Conservation (phyloP, 192 early-diverging fungal species). For the Coemansia sp. region DNA sequence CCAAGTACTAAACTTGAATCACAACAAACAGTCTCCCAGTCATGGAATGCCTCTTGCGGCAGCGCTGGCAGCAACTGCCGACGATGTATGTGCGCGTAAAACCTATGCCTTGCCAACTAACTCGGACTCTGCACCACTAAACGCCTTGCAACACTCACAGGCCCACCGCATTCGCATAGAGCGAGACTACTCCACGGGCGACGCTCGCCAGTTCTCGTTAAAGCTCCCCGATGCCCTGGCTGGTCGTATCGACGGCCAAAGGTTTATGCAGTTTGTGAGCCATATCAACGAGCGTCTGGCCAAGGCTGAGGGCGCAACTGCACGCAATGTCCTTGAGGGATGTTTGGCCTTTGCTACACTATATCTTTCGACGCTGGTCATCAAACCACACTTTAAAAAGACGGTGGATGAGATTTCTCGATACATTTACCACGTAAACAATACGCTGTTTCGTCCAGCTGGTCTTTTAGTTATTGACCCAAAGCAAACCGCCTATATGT, state of each 20-base stretch:
- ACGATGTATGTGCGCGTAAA: constrained; percentile 24
- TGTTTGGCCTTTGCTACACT: constrained; percentile 55
- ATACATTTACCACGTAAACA: constrained; percentile 43
- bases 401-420: constrained; percentile 38
- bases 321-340: constrained; percentile 54
- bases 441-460: constrained; percentile 43
- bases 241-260: constrained; percentile 48
- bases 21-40: neutral
- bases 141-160: constrained; percentile 20
- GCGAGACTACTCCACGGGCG: constrained; percentile 58
- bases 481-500: constrained; percentile 58
- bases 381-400: constrained; percentile 45
- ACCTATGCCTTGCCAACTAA: constrained; percentile 30
- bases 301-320: constrained; percentile 53
- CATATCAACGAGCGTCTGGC: constrained; percentile 47
- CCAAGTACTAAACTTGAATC: neutral
- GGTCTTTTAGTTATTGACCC: constrained; percentile 51
- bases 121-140: constrained; percentile 18
- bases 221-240: constrained; percentile 44
- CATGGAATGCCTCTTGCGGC: constrained; percentile 2
- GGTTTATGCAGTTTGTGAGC: constrained; percentile 46
- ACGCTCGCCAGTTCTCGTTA: constrained; percentile 39
- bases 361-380: constrained; percentile 54
- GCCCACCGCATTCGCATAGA: constrained; percentile 50
- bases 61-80: constrained; percentile 6